Evolutionary conservation across 2,329 filamentous ascomycete species (phyloP), one percentile per base, ranked within the genome.

Genomic region (Aspergillus ochraceoroseus): DNA sequence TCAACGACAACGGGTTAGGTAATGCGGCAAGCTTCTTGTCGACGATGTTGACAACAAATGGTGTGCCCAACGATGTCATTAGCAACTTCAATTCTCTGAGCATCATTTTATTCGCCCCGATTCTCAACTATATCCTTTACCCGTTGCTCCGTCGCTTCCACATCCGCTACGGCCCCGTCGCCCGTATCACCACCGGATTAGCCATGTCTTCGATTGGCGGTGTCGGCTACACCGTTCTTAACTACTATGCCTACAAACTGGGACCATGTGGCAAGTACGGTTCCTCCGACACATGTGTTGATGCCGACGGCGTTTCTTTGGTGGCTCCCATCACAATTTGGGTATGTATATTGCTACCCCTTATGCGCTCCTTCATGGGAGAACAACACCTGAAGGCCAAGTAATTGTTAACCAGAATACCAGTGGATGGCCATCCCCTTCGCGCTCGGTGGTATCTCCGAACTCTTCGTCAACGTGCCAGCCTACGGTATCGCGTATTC

Each of bases 171-270:
- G 72, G 71, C 3, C 71, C 68, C 9, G 65, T 75, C 39, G 67
- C 61, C 26, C 71, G 71, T 37, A 73, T 75, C 45, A 71, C 70
- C 2, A 71, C 71, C 2, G 75, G 75, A 22, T 68, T 77, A 42
- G 53, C 61, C 29, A 53, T 79, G 50, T 74, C 74, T 2, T 65
- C 67, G 1, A 39, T 76, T 11, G 68, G 67, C 28, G 69, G 72
- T 11, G 25, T 34, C 9, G 38, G 38, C n/a, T 40, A 40, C 4
- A 33, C 38, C 9, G 38, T 40, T 14, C 23, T 40, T 9, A 40
- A 40, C 38, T 29, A 40, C 38, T 40, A 40, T 15, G 38, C 38
- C 3, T 40, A 40, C 23, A 40, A 40, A 14, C 38, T 40, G 3
- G 38, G 38, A 3, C 38, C 38, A 3, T 40, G 38, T 22, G 38